Evolutionary conservation across 495 filamentous ascomycete species (phyloP).

Genomic region (Penicillium argentinense): DNA sequence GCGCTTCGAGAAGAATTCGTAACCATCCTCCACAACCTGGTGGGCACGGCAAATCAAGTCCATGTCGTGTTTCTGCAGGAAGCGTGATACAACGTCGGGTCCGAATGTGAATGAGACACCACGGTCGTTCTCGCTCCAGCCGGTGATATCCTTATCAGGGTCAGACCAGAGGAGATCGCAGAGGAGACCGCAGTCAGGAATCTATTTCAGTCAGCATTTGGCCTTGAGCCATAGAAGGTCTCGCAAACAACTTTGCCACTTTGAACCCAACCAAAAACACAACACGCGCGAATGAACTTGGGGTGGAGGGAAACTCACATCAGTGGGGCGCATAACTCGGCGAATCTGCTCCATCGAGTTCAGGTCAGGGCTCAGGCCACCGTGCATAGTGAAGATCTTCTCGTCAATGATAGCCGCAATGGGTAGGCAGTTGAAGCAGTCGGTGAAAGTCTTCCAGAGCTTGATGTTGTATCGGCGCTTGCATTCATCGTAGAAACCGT

Average conservation of each 20-base stretch:
- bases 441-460: slow-evolving; percentile 99
- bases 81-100: slow-evolving; percentile 97
- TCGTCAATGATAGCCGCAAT: slow-evolving; percentile 99
- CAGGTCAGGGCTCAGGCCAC: slow-evolving; percentile 92
- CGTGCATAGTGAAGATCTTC: slow-evolving; percentile 99
- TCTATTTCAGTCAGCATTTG: slow-evolving; percentile 65
- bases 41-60: slow-evolving; percentile 98
- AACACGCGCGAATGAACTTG: slow-evolving; percentile 3
- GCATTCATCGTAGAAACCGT: slow-evolving; percentile 99
- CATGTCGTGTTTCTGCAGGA: slow-evolving; percentile 99
- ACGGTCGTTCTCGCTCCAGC: slow-evolving; percentile 98
- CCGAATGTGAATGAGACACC: slow-evolving; percentile 99
- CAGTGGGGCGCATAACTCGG: slow-evolving; percentile 96
- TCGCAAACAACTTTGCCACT: slow-evolving; percentile 29
- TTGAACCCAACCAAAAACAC: slow-evolving; percentile 7
- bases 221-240: slow-evolving; percentile 40
- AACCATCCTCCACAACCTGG: slow-evolving; percentile 98
- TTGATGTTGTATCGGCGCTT: slow-evolving; percentile 99
- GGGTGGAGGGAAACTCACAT: slow-evolving; percentile 63
- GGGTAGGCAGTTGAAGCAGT: slow-evolving; percentile 99
- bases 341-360: slow-evolving; percentile 99
- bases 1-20: slow-evolving; percentile 99
- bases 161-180: slow-evolving; percentile 99
- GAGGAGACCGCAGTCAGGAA: slow-evolving; percentile 95
- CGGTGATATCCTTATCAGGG: slow-evolving; percentile 99